Evolutionary conservation across 371 early-diverging fungal species (phyloP).

Genomic region (Batkoa obscura): DNA sequence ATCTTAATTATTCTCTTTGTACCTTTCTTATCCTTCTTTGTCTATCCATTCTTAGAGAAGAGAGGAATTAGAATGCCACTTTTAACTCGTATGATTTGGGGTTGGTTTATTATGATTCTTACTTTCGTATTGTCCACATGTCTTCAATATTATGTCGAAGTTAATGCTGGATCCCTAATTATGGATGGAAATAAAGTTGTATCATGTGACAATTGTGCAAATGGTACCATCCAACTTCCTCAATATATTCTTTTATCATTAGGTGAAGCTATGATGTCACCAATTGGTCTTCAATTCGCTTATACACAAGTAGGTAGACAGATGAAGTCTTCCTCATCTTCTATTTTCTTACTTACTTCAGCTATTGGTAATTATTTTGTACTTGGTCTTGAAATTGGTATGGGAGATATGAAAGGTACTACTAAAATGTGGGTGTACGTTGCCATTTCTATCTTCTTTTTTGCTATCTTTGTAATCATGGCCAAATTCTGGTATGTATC

Average conservation of each 20-base stretch:
- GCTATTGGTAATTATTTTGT: conserved; percentile 10
- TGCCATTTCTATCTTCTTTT: neutral
- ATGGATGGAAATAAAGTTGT: no score
- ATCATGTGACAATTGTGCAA: no score
- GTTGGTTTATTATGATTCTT: neutral
- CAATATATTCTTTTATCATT: conserved; percentile 32
- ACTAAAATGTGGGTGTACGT: neutral
- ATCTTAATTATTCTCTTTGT: neutral
- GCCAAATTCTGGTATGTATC: neutral
- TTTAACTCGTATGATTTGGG: neutral
- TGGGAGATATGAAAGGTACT: neutral
- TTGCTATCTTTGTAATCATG: neutral
- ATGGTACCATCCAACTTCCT: conserved; percentile 21
- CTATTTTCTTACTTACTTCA: conserved; percentile 17
- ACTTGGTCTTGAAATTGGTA: neutral
- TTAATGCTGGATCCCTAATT: no score
- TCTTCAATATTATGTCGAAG: neutral
- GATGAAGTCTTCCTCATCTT: conserved; percentile 11
- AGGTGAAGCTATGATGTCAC: conserved; percentile 31
- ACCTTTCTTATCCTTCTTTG: neutral
- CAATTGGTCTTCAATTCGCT: conserved; percentile 30
- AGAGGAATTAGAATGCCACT: neutral
- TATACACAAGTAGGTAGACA: conserved; percentile 5
- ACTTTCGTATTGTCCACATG: neutral
- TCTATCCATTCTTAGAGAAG: conserved; percentile 5